Evolutionary conservation across 495 filamentous ascomycete genomes (phyloP).

Genomic region (Friedmanniomyces simplex): DNA sequence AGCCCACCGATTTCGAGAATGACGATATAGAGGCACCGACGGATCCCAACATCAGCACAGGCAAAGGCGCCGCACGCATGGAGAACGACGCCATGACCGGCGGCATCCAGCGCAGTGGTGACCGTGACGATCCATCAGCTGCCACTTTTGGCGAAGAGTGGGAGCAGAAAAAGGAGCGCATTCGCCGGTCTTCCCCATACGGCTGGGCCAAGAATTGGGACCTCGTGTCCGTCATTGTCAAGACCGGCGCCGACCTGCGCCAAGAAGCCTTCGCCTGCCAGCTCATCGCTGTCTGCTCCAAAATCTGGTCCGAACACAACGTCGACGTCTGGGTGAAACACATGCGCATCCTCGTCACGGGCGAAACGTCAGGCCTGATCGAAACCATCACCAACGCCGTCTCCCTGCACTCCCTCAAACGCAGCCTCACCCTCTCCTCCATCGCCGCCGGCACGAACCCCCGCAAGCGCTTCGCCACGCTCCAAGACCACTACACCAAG

Average conservation of each 20-base stretch:
- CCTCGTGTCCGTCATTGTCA: conserved; percentile 67
- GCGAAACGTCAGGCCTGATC: conserved; percentile 65
- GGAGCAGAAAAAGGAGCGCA: conserved; percentile 64
- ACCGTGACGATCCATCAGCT: conserved; percentile 69
- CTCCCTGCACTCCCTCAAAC: conserved; percentile 63
- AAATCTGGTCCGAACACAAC: conserved; percentile 61
- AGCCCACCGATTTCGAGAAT: conserved; percentile 35
- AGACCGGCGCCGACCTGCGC: conserved; percentile 63
- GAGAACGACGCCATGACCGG: conserved; percentile 73
- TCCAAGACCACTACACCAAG: conserved; percentile 67
- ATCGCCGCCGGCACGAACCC: conserved; percentile 57
- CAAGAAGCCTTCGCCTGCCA: conserved; percentile 75
- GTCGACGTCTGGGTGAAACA: conserved; percentile 70
- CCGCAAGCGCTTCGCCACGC: conserved; percentile 55
- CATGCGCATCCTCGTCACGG: conserved; percentile 70
- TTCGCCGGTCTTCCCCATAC: conserved; percentile 62
- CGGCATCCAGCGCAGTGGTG: conserved; percentile 58
- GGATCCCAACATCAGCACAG: conserved; percentile 42
- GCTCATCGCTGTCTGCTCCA: conserved; percentile 61
- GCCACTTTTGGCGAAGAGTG: conserved; percentile 72
- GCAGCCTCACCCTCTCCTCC: conserved; percentile 57
- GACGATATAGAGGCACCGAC: conserved; percentile 35
- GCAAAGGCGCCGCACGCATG: conserved; percentile 64
- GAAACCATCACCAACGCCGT: conserved; percentile 75
- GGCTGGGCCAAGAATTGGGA: conserved; percentile 76